Percentiles rank a stretch among this genome's conserved stretches.
phyloP scores from a whole-genome alignment of 176 grass and related monocot species.

The Cenchrus purpureus region DNA sequence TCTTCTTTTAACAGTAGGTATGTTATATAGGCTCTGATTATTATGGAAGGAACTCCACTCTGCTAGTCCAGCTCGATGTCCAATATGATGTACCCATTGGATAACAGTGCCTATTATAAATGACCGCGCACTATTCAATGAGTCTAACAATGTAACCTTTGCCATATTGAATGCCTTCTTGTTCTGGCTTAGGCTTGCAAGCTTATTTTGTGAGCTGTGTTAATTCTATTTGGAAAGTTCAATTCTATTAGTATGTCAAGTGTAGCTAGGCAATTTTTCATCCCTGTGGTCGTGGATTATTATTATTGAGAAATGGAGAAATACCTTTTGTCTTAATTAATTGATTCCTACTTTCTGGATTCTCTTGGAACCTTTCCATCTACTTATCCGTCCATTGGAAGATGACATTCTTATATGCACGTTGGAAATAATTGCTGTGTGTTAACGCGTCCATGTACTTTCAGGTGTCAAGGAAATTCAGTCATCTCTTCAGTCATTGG shows the following conservation, averaged over 20 bases:
- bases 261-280: background rate
- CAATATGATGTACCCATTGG: background rate
- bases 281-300: background rate
- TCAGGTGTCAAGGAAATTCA: constrained; percentile 78
- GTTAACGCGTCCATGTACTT: constrained; percentile 36
- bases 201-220: background rate
- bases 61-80: background rate
- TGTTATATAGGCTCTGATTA: background rate
- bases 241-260: background rate
- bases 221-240: constrained; percentile 6
- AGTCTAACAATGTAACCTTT: background rate
- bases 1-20: background rate
- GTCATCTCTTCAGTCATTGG: constrained; percentile 65
- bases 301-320: background rate
- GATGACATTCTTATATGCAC: background rate
- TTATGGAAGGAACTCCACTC: background rate
- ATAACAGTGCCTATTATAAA: background rate
- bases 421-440: background rate
- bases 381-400: background rate
- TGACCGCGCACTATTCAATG: background rate
- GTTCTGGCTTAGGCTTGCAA: background rate
- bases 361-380: background rate
- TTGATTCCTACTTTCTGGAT: background rate
- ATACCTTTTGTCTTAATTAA: background rate
- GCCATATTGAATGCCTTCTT: constrained; percentile 9